Percentiles rank a stretch among this genome's conserved stretches.
Evolutionary conservation across 306 rosid species (phyloP).

Genomic region (Biancaea sappan): DNA sequence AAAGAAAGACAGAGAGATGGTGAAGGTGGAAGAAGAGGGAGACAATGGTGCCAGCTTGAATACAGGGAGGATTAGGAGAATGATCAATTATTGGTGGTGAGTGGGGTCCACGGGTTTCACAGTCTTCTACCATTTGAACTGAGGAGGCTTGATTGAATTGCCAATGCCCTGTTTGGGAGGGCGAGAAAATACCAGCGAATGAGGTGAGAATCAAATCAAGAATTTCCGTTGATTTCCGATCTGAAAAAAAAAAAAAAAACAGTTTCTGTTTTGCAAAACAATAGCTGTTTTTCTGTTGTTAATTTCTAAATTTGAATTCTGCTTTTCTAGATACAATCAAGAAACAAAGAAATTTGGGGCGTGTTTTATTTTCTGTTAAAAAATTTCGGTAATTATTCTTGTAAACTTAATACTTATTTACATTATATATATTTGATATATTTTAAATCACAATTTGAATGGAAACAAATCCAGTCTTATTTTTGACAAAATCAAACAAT

Average conservation of each 20-base stretch:
- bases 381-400: neutral
- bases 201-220: neutral
- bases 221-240: neutral
- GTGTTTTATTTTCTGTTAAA: neutral
- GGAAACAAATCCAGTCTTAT: neutral
- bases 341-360: neutral
- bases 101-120: constrained; percentile 36
- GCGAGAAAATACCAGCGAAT: neutral
- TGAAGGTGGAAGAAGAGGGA: constrained; percentile 24
- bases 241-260: too few relatives aligned
- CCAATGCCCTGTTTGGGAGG: neutral
- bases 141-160: neutral
- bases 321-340: too few relatives aligned
- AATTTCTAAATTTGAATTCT: too few relatives aligned
- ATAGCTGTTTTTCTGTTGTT: too few relatives aligned
- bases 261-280: neutral
- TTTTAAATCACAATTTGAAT: neutral
- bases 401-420: too few relatives aligned
- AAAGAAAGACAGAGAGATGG: constrained; percentile 2
- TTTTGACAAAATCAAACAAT: neutral
- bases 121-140: constrained; percentile 3
- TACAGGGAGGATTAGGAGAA: constrained; percentile 59
- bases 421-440: neutral
- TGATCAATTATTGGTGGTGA: constrained; percentile 77
- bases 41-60: constrained; percentile 62